Evolutionary conservation across 192 early-diverging fungal species (phyloP), one percentile per base, ranked within the genome.

Genomic region (Borealophlyctis nickersoniae): DNA sequence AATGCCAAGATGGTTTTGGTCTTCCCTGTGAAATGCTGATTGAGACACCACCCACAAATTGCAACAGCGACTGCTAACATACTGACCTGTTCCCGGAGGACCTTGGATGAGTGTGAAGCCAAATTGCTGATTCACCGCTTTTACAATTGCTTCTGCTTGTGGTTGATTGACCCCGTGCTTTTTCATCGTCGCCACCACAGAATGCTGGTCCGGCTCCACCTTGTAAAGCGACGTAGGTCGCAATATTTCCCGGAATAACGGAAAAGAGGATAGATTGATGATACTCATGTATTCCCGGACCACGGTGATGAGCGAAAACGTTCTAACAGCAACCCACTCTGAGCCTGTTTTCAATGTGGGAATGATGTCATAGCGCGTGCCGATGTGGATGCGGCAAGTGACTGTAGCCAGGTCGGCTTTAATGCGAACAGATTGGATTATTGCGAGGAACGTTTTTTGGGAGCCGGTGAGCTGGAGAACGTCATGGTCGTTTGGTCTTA

Each of bases 71-170:
- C n/a, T n/a, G n/a, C n/a, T n/a, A n/a, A n/a, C n/a, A n/a, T n/a
- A n/a, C n/a, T n/a, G n/a, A 23, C 92, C 91, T 4, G 83, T 84
- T 14, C 85, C 86, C n/a, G 77, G 75, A 35, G 71, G 75, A 28
- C 76, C 96, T 72, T 98, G 93, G 73, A 96, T 92, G 5, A 98
- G 71, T 1, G 89, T 87, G 60, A 98, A 94, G 13, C 94, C 94
- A 13, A 79, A 66, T 35, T 81, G 69, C 29, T 81, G 73, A 26
- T 81, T 63, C 19, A 89, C 67, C 0, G 89, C 91, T 9, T 79
- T 74, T 5, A 78, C 71, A 54, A 98, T 89, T 3, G 94, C 92
- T 49, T 85, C 80, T 0, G 94, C 96, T 71, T 98, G 96, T 4
- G 93, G 91, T 57, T 87, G 79, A 65, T 98, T 98, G n/a, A 96